These are phyloP conservation scores for Myrica gale DNA, from an alignment of 306 rosid species.

Conservation along the genomic window DNA sequence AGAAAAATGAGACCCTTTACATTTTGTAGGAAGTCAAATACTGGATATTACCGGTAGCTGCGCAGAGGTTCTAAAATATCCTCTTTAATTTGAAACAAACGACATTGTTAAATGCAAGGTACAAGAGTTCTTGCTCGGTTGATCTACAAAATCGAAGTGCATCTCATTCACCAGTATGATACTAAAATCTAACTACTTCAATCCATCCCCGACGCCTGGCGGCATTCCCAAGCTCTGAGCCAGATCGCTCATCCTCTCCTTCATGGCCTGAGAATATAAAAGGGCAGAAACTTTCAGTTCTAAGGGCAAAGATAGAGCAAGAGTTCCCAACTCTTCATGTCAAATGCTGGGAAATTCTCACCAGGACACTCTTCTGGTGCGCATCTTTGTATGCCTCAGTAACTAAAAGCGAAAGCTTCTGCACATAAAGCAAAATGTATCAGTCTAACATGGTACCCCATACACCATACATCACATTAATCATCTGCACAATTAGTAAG, in stretches of 20 bases:
- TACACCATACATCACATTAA: not conserved
- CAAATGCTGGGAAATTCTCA: constrained; percentile 24
- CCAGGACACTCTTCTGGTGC: constrained; percentile 76
- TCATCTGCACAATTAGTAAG: not conserved
- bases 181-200: constrained; percentile 37
- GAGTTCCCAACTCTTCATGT: constrained; percentile 14
- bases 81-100: constrained; percentile 10
- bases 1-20: not conserved
- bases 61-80: not conserved
- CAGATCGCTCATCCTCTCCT: constrained; percentile 54
- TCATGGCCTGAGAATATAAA: constrained; percentile 47
- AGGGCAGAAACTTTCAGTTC: constrained; percentile 20
- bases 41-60: not conserved
- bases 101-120: constrained; percentile 20
- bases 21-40: not conserved
- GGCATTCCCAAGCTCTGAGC: constrained; percentile 56
- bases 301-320: constrained; percentile 9
- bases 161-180: constrained; percentile 18
- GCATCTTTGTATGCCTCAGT: constrained; percentile 90
- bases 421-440: constrained; percentile 27
- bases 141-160: constrained; percentile 52
- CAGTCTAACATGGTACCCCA: not conserved
- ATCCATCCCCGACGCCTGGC: constrained; percentile 35
- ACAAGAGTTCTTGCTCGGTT: constrained; percentile 34
- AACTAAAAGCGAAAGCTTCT: constrained; percentile 73